Percentiles rank a stretch among this genome's conserved stretches.
Evolutionary conservation across 2,329 filamentous ascomycete genomes (phyloP).

Genomic region (Aspergillus puulaauensis): DNA sequence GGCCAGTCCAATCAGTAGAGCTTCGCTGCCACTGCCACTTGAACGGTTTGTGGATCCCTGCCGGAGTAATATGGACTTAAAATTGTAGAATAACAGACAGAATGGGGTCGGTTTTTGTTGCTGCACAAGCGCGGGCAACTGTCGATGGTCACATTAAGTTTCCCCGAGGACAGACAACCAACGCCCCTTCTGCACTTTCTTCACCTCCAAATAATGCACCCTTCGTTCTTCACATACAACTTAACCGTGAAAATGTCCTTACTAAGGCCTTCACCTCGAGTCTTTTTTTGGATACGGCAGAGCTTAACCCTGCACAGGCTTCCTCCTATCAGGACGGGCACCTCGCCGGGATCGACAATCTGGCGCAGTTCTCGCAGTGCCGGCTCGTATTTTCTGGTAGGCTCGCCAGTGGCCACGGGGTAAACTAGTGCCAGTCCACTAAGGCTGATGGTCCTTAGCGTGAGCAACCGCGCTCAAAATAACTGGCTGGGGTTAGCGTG

Average conservation of each 20-base stretch:
- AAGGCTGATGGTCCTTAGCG: too few species aligned
- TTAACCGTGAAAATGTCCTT: neutral
- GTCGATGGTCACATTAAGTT: too few species aligned
- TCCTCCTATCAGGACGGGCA: neutral
- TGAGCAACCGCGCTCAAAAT: neutral
- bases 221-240: too few species aligned
- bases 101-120: too few species aligned
- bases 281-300: constrained; percentile 2
- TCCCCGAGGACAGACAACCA: too few species aligned
- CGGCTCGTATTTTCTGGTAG: neutral
- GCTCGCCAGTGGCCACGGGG: too few species aligned
- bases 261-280: neutral
- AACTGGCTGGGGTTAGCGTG: neutral
- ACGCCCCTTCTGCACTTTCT: too few species aligned
- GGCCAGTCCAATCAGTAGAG: neutral
- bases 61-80: neutral
- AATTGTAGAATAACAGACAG: neutral
- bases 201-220: too few species aligned
- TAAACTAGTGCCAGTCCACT: too few species aligned
- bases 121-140: too few species aligned
- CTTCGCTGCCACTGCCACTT: neutral
- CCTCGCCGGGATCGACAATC: neutral
- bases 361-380: neutral
- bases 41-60: neutral
- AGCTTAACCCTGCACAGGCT: neutral